These are phyloP conservation scores for Phytophthora europaea DNA, from an alignment of 352 stramenopile genomes.

Conservation along the genomic window DNA sequence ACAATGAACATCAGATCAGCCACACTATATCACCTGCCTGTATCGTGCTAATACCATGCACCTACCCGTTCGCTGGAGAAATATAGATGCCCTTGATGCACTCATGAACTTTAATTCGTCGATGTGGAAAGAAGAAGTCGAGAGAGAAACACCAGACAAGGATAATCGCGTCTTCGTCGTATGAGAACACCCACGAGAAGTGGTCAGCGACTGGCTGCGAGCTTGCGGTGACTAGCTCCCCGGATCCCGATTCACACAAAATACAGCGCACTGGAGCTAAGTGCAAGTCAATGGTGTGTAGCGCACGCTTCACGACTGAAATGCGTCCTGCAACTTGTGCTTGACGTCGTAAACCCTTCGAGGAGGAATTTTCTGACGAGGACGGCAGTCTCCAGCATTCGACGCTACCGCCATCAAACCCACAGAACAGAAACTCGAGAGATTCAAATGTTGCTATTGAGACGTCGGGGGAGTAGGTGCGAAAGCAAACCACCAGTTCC, in stretches of 20 bases:
- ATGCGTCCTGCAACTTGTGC: slow-evolving; percentile 35
- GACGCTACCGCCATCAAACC: slow-evolving; percentile 57
- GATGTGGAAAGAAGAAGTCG: slow-evolving; percentile 63
- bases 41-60: background rate
- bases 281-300: slow-evolving; percentile 66
- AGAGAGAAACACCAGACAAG: slow-evolving; percentile 69
- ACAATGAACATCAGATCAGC: slow-evolving; percentile 13
- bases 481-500: slow-evolving; percentile 58
- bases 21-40: background rate
- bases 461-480: slow-evolving; percentile 46
- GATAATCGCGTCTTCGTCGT: slow-evolving; percentile 53
- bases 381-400: slow-evolving; percentile 62
- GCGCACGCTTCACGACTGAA: slow-evolving; percentile 50
- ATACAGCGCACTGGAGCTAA: slow-evolving; percentile 52
- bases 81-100: slow-evolving; percentile 47
- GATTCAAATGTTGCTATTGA: slow-evolving; percentile 44
- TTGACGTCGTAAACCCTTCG: slow-evolving; percentile 20
- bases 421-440: slow-evolving; percentile 61
- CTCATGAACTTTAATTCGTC: slow-evolving; percentile 53
- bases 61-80: slow-evolving; percentile 30
- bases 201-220: slow-evolving; percentile 31
- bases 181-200: slow-evolving; percentile 69
- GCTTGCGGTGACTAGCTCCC: slow-evolving; percentile 9
- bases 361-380: slow-evolving; percentile 8
- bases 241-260: slow-evolving; percentile 38